Base-by-base conservation (phyloP, 2,329 filamentous ascomycete species). In the Clathrospora elynae region DNA sequence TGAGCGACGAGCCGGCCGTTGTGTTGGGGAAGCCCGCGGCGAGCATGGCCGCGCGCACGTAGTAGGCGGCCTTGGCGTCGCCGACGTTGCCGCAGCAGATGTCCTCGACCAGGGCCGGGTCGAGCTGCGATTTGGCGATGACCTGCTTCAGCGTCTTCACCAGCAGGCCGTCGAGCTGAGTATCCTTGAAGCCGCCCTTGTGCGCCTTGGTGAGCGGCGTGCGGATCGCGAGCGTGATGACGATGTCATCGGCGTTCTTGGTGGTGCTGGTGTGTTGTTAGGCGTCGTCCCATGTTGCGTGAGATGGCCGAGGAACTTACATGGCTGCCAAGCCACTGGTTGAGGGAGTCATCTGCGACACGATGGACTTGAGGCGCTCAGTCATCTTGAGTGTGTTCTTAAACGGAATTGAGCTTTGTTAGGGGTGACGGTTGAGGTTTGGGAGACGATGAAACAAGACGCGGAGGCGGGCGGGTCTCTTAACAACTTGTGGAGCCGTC, bases 181-280 rank as follows among this genome's bases (percentile, higher is more conserved):
- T 95, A 71, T 99, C 92, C 78, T 96, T 97, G 78, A 99, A 87
- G 28, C 90, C 90, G 55, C 93, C 92, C 80, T 96, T 96, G 70
- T 80, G 80, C 37, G 82, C 90, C 77, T 96, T 97, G 67, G 86
- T 80, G 51, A 99, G 80, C 1, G 93, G 90, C 18, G 92, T 96
- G 42, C 93, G 88, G 62, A 91, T 78, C 18, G 92, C 92, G 45
- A 95, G 83, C 6, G 93, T 99, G 67, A 97, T 96, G 69, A 99
- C 93, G 40, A 99, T 81, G 77, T 99, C 93, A 70, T 97, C 92
- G 58, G 91, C 83, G 72, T 95, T 95, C 78, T 97, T 91, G 60
- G 88, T 84, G 44, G 88, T 90, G 66, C 90, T 96, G 11, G 8
- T 11, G 12, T 3, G 13, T 36, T 46, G 44, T 57, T 38, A 44